Percentiles rank a stretch among this genome's conserved stretches.
phyloP scores from a whole-genome alignment of 1,284 basidiomycete species.

The Trichosporon ovoides region DNA sequence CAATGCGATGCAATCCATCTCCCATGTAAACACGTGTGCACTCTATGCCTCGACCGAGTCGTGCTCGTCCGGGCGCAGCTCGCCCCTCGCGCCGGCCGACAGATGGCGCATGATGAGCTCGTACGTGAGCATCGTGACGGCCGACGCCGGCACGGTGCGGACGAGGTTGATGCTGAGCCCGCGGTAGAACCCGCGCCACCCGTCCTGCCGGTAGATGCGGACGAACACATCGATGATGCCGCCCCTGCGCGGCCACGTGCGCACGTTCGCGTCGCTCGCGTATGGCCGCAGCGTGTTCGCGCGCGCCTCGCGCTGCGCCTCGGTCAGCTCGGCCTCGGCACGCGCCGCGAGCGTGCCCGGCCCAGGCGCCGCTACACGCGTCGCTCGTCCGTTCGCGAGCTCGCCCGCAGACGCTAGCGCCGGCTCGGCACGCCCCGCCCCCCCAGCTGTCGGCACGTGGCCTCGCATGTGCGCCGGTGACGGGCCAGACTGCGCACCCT shows the following conservation, averaged over 20 bases:
- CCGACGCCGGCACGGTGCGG: constrained; percentile 86
- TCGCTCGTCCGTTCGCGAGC: background rate
- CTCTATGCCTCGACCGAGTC: background rate
- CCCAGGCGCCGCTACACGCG: background rate
- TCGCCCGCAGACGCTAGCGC: background rate
- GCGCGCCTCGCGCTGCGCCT: background rate
- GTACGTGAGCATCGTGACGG: constrained; percentile 85
- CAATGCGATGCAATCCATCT: too few relatives aligned
- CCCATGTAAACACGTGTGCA: background rate
- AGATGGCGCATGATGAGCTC: constrained; percentile 52
- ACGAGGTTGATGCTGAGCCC: constrained; percentile 85
- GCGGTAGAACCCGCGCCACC: constrained; percentile 79
- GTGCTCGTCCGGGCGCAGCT: background rate
- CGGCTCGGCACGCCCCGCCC: background rate
- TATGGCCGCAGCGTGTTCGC: background rate
- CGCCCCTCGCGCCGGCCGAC: background rate
- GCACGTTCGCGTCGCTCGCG: background rate
- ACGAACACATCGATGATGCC: constrained; percentile 68
- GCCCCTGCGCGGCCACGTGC: constrained; percentile 17
- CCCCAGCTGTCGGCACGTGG: background rate
- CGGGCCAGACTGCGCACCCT: too few relatives aligned
- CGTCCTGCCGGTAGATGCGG: constrained; percentile 70
- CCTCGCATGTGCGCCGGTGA: background rate
- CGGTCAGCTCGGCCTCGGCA: background rate
- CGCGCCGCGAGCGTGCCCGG: background rate